Evolutionary conservation across 2,329 filamentous ascomycete species (phyloP).

Genomic region (Elsinoe arachidis): DNA sequence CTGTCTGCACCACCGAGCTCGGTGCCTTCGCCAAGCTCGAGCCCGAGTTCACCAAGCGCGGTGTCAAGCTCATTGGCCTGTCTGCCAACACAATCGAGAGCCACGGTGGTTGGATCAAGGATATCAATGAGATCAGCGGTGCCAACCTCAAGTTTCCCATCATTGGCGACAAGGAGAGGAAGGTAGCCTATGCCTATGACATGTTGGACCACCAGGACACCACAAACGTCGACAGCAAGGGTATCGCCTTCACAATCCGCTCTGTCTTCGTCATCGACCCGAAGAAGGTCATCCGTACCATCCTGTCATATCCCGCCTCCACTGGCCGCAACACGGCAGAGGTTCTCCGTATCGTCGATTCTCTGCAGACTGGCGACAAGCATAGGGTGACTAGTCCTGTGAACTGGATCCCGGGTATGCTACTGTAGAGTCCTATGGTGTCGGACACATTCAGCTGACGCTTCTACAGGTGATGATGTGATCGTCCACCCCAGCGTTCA

Average conservation of each 20-base stretch:
- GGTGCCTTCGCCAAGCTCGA: slow-evolving; percentile 56
- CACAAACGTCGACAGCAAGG: slow-evolving; percentile 51
- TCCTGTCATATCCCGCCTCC: slow-evolving; percentile 54
- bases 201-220: slow-evolving; percentile 48
- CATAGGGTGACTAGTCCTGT: slow-evolving; percentile 53
- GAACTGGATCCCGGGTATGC: slow-evolving; percentile 50
- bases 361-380: slow-evolving; percentile 50
- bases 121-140: slow-evolving; percentile 47
- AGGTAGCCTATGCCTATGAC: slow-evolving; percentile 44
- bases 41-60: slow-evolving; percentile 54
- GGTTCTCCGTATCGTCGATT: slow-evolving; percentile 44
- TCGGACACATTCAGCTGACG: too few relatives aligned
- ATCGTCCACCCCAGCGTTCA: slow-evolving; percentile 53
- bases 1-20: slow-evolving; percentile 55
- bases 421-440: slow-evolving; percentile 24
- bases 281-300: slow-evolving; percentile 55
- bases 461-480: slow-evolving; percentile 41
- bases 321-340: slow-evolving; percentile 50
- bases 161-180: slow-evolving; percentile 45
- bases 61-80: slow-evolving; percentile 54
- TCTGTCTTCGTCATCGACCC: slow-evolving; percentile 59
- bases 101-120: slow-evolving; percentile 84
- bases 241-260: slow-evolving; percentile 55
- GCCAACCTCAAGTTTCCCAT: slow-evolving; percentile 43
- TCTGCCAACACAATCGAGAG: slow-evolving; percentile 43